Evolutionary conservation across 768 basidiomycete species (phyloP), one percentile per base, ranked within the genome.

Genomic region (Russula ochroleuca): DNA sequence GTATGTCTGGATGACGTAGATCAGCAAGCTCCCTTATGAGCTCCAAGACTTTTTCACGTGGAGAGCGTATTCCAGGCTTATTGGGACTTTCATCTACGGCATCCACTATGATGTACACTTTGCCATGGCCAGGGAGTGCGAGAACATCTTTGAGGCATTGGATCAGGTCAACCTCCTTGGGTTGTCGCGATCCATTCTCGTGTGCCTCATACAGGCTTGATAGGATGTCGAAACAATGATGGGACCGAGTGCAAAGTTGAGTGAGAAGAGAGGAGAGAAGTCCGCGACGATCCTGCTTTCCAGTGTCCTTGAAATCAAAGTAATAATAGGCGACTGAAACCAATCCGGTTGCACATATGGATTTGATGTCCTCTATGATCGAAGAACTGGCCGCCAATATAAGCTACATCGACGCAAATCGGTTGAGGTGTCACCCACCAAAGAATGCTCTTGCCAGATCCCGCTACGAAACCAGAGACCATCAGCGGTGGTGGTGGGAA

Each of bases 371-470:
- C 31, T 61, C 11, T 11, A 60, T 52, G 13, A 60, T 43, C 6
- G 59, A 51, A 21, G 59, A 60, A 11, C 59, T 60, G 19, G 28
- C 21, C 2, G n/a, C 38, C 11, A 45, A 53, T 23, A 19, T 61
- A 2, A 61, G 51, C 47, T 14, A 25, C 5, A 1, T 25, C 25
- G 13, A 57, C 58, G 7, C 5, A 51, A 59, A 14, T 25, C 2
- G 1, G 14, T 1, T 14, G 5, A 23, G 1, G 14, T 10, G 21
- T 33, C 2, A 13, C 40, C 21, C 33, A 61, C 59, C 59, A 61
- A 14, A 61, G 38, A 14, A 54, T 21, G 17, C 60, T 61, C 23
- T 61, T 61, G 10, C 60, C 60, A 0, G 60, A 61, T 28, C 60
- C 60, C 43, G 60, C 60, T 61, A 37, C 17, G 3, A 45, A 25